Base-by-base conservation (phyloP, 1,284 basidiomycete species). In the Fomes fomentarius region DNA sequence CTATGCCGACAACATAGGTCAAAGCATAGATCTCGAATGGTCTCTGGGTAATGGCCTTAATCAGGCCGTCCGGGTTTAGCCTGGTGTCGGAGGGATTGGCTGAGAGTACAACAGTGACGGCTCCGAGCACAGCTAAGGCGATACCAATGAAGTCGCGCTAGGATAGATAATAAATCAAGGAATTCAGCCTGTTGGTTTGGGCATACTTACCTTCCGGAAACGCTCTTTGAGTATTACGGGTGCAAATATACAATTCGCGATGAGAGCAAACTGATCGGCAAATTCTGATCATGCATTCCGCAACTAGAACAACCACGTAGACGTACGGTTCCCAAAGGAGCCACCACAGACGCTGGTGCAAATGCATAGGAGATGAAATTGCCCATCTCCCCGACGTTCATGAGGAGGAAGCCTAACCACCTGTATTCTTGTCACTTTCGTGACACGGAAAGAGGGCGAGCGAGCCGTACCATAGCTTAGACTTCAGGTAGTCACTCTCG, bases 221-320 rank as follows among this genome's bases (percentile, higher is more conserved):
- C 79, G 79, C 70, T 93, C 91, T 15, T 83, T 79, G n/a, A 97
- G 77, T 64, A 98, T 82, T 2, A 96, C 68, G 9, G 96, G 96
- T 0, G 96, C 93, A 61, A 98, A 94, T 43, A 96, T 80, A 67
- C 95, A 97, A 70, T 98, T 98, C 15, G 96, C 93, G 50, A 98
- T 88, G 9, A 99, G 78, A 1, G 96, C 91, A 66, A 93, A 90
- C 88, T 92, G 43, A 24, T 15, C 44, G 51, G 53, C 46, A 49
- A n/a, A 15, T n/a, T 33, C 25, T 55, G 30, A 42, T 58, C 12
- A 53, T 17, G 22, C 21, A 5, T 8, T 11, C 17, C 4, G 14
- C 41, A 35, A 10, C 8, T 21, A 30, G n/a, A 41, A 41, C 24
- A 42, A 31, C 46, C 46, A 49, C 31, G 35, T 15, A 26, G 40